Evolutionary conservation across 2,329 filamentous ascomycete genomes (phyloP).

Genomic region (Eutypella sp.): DNA sequence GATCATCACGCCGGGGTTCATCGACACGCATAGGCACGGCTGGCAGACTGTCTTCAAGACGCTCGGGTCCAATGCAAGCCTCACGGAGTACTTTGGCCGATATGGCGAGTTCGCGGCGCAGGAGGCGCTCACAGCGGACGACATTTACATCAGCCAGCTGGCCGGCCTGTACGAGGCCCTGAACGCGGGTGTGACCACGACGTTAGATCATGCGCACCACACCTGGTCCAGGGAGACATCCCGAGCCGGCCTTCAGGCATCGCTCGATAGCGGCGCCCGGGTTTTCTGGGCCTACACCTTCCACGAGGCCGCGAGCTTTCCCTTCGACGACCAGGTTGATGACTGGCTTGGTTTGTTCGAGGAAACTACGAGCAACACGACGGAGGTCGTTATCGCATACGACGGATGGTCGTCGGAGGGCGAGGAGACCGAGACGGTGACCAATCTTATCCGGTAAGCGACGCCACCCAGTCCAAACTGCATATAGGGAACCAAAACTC

Average conservation of each 20-base stretch:
- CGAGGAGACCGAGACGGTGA: conserved; percentile 25
- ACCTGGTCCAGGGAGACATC: conserved; percentile 39
- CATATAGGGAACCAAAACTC: not conserved
- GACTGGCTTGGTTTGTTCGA: conserved; percentile 34
- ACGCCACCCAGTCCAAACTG: not conserved
- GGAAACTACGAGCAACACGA: conserved; percentile 23
- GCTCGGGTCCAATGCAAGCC: conserved; percentile 43
- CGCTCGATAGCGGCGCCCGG: conserved; percentile 42
- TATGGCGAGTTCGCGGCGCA: conserved; percentile 31
- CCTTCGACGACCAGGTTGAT: conserved; percentile 31
- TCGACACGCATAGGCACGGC: conserved; percentile 51
- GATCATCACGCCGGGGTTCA: conserved; percentile 50
- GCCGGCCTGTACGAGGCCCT: conserved; percentile 44
- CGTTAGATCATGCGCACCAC: conserved; percentile 48
- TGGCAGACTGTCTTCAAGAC: conserved; percentile 55
- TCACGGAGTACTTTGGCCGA: conserved; percentile 42
- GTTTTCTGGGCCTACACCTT: conserved; percentile 44
- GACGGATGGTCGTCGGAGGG: conserved; percentile 30
- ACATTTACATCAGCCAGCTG: conserved; percentile 43
- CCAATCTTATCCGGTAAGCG: conserved; percentile 27
- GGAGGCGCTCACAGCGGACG: conserved; percentile 32
- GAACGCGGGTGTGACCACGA: conserved; percentile 49
- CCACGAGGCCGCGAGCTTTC: conserved; percentile 29
- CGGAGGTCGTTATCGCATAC: conserved; percentile 36
- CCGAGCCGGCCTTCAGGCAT: conserved; percentile 40